phyloP scores from a whole-genome alignment of 78 protist genomes.

The Chrysochromulina parva region DNA sequence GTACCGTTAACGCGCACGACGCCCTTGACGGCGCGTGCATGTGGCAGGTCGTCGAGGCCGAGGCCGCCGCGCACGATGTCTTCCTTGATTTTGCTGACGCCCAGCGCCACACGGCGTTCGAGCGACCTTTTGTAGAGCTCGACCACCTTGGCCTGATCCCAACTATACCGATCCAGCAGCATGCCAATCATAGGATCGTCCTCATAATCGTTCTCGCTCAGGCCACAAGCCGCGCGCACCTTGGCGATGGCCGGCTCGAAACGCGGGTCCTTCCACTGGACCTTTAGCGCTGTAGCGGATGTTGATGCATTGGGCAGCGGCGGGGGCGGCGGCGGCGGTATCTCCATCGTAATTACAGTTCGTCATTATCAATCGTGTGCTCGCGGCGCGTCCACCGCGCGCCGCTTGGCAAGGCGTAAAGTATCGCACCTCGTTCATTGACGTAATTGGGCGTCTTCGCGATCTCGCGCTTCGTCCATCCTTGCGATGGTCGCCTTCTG shows the following conservation, averaged over 20 bases:
- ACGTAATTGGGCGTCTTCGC: too few species aligned
- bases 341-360: too few species aligned
- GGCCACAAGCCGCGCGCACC: not conserved
- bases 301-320: too few species aligned
- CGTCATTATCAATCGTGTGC: too few species aligned
- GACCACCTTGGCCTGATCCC: not conserved
- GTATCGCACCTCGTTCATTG: too few species aligned
- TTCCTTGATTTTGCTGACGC: not conserved
- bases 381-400: too few species aligned
- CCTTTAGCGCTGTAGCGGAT: not conserved
- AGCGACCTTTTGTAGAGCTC: not conserved
- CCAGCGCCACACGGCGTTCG: not conserved
- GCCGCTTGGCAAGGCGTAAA: too few species aligned
- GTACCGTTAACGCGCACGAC: not conserved
- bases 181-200: slow-evolving; percentile 6
- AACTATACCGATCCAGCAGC: not conserved
- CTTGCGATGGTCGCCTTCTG: too few species aligned
- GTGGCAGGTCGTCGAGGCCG: not conserved
- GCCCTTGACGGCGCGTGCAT: not conserved
- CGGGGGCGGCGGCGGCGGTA: too few species aligned
- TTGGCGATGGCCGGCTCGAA: not conserved
- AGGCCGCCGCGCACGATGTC: not conserved
- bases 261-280: not conserved
- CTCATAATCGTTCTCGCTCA: not conserved
- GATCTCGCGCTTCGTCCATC: too few species aligned